A percentile compares a stretch with the other conserved stretches of the same genome.
phyloP scores from a whole-genome alignment of 2,329 filamentous ascomycete species.

The Grosmannia clavigera region DNA sequence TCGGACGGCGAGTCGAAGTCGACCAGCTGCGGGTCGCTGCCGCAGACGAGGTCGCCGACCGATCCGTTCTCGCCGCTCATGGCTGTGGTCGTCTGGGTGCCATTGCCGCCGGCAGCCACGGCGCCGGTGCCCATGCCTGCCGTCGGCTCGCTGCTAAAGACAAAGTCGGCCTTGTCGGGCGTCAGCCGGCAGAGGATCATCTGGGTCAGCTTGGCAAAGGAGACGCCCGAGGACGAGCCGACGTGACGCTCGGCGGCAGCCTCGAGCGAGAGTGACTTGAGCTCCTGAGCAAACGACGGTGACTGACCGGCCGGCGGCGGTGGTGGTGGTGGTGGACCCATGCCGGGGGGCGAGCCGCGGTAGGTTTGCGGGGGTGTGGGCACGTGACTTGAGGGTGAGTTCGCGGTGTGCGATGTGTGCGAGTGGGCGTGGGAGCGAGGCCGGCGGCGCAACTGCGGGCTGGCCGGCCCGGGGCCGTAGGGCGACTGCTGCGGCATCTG shows the following conservation, averaged over 20 bases:
- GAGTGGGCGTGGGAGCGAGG: neutral
- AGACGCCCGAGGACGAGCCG: conserved; percentile 30
- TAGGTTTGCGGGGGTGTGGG: neutral
- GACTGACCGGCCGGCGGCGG: neutral
- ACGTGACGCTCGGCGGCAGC: conserved; percentile 31
- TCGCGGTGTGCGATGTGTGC: too few species aligned
- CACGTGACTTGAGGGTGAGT: too few species aligned
- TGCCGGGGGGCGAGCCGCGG: conserved; percentile 7
- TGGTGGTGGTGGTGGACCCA: neutral
- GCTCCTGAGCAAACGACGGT: conserved; percentile 18
- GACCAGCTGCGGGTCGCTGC: conserved; percentile 10
- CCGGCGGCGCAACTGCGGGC: neutral
- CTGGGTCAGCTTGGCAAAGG: conserved; percentile 31
- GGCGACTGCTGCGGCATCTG: neutral
- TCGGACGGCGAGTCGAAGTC: conserved; percentile 16
- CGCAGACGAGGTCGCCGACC: too few species aligned
- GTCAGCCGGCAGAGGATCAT: conserved; percentile 26
- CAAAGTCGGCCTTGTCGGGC: conserved; percentile 29
- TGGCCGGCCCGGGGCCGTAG: neutral
- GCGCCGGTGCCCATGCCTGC: neutral
- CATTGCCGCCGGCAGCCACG: neutral
- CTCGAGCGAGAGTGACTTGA: conserved; percentile 27
- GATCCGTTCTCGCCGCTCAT: neutral
- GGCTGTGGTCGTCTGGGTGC: too few species aligned
- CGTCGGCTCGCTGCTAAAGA: conserved; percentile 17